These are phyloP conservation scores for Trichomonas gallinae DNA, from an alignment of 208 protist genomes.

Conservation along the genomic window DNA sequence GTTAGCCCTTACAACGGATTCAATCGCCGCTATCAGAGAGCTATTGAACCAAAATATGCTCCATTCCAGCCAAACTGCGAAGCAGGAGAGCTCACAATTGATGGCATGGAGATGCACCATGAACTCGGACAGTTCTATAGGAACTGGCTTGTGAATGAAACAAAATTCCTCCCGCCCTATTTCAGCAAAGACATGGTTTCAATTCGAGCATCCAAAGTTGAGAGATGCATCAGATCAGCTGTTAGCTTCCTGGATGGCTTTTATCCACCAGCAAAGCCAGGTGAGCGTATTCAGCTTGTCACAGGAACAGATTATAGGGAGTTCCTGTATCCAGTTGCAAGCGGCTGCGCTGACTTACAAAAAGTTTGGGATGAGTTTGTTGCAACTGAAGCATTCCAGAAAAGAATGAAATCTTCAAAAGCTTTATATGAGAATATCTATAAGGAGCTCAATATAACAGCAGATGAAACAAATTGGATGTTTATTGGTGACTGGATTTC, in stretches of 20 bases:
- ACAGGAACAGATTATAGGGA: background rate
- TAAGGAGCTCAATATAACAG: background rate
- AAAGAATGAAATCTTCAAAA: background rate
- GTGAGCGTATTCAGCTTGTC: background rate
- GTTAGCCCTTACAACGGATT: background rate
- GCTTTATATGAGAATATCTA: background rate
- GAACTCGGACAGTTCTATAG: background rate
- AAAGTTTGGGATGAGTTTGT: background rate
- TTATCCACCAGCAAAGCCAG: background rate
- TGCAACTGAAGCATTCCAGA: background rate
- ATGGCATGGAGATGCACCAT: background rate
- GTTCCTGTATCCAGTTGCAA: background rate
- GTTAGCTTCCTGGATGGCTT: background rate
- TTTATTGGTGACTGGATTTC: background rate
- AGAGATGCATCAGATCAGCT: background rate
- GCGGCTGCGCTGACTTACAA: background rate
- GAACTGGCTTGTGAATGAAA: background rate
- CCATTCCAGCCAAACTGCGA: background rate
- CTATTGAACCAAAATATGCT: background rate
- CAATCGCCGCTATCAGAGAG: background rate
- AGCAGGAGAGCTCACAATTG: background rate
- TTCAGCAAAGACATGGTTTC: background rate
- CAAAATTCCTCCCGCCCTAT: background rate
- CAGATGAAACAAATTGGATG: background rate
- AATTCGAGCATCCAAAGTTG: background rate